Conservation (phyloP, 1,284 basidiomycete species). For the Psilocybe mexicana region DNA sequence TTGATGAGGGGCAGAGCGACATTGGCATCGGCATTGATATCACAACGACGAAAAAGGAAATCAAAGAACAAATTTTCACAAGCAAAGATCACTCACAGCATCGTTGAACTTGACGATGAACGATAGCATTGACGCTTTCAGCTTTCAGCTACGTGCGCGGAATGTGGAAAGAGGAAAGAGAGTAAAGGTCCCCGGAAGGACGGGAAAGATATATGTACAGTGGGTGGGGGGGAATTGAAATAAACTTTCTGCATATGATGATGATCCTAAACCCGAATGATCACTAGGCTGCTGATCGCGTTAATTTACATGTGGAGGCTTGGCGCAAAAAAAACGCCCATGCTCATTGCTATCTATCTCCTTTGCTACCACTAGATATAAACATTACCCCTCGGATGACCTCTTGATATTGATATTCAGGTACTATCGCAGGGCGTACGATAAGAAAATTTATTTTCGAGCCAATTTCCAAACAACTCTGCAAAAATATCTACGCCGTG, state of each 20-base stretch:
- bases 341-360: neutral
- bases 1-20: too few species aligned
- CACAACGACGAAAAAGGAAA: conserved; percentile 7
- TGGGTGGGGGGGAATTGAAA: neutral
- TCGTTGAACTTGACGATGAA: conserved; percentile 27
- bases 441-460: neutral
- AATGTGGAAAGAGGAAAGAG: neutral
- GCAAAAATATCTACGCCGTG: neutral
- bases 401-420: neutral
- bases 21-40: conserved; percentile 1
- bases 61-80: neutral
- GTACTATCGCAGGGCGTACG: neutral
- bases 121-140: neutral
- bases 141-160: neutral
- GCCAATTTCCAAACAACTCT: neutral
- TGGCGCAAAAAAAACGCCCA: neutral
- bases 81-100: conserved; percentile 23
- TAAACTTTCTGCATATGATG: conserved; percentile 4
- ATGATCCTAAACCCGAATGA: too few species aligned
- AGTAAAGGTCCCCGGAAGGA: neutral
- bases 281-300: too few species aligned
- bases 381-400: neutral
- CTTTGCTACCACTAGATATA: neutral
- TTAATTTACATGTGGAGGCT: too few species aligned
- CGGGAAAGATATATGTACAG: neutral